phyloP scores from a whole-genome alignment of 345 rosid genomes.

The Corchorus capsularis region DNA sequence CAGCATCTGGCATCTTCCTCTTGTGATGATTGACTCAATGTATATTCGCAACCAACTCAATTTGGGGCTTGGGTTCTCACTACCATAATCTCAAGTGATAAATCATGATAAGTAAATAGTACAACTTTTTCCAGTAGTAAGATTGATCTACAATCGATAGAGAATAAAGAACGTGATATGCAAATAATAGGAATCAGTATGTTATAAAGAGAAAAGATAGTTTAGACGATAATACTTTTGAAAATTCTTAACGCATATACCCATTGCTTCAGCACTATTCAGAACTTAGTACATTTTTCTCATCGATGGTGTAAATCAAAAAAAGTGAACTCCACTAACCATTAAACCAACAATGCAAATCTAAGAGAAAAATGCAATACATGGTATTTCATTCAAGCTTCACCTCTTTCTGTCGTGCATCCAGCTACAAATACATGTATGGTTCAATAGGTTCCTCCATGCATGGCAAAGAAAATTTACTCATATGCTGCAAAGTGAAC shows the following conservation, averaged over 20 bases:
- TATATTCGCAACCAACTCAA: background rate
- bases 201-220: background rate
- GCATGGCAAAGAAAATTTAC: slow-evolving; percentile 29
- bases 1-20: background rate
- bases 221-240: background rate
- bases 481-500: background rate
- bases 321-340: background rate
- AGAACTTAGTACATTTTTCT: background rate
- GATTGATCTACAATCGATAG: background rate
- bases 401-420: slow-evolving; percentile 74
- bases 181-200: background rate
- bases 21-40: background rate
- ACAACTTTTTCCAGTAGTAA: too few relatives aligned
- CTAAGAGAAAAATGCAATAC: background rate
- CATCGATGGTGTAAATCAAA: background rate
- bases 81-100: too few relatives aligned
- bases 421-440: slow-evolving; percentile 73
- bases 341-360: background rate
- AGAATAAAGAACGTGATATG: background rate
- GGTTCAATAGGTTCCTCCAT: slow-evolving; percentile 97
- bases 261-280: background rate
- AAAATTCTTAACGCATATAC: background rate
- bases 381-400: slow-evolving; percentile 49
- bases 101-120: background rate
- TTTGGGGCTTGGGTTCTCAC: background rate